phyloP scores from a whole-genome alignment of 2,329 filamentous ascomycete genomes.

The Aspergillus sp. region DNA sequence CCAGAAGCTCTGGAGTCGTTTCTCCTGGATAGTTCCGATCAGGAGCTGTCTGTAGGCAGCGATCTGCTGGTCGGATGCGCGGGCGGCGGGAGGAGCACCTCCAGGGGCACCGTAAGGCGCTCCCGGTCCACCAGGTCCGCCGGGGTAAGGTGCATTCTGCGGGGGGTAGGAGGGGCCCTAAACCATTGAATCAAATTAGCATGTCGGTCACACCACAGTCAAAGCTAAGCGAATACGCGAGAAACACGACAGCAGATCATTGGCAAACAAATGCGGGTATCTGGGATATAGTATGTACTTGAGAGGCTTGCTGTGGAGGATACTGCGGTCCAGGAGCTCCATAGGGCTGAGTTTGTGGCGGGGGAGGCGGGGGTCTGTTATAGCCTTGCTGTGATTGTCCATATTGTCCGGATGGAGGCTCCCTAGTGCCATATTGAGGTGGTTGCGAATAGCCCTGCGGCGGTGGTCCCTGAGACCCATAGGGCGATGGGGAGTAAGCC shows the following conservation, averaged over 20 bases:
- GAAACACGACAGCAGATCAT: slow-evolving; percentile 7
- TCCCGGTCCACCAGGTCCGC: slow-evolving; percentile 26
- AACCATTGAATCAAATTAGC: not conserved
- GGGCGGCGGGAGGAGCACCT: slow-evolving; percentile 33
- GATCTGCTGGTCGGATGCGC: slow-evolving; percentile 52
- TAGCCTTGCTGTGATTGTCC: slow-evolving; percentile 38
- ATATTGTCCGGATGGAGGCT: slow-evolving; percentile 19
- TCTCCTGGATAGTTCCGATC: slow-evolving; percentile 60
- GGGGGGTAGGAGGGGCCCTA: slow-evolving; percentile 31
- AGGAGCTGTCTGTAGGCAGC: slow-evolving; percentile 59
- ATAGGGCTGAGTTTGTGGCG: slow-evolving; percentile 40
- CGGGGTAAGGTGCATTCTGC: slow-evolving; percentile 36
- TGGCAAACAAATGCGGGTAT: slow-evolving; percentile 5
- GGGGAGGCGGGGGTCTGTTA: slow-evolving; percentile 44
- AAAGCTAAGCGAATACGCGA: not conserved
- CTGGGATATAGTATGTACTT: slow-evolving; percentile 35
- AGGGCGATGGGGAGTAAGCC: slow-evolving; percentile 45
- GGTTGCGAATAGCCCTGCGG: slow-evolving; percentile 29
- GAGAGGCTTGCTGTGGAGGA: slow-evolving; percentile 35
- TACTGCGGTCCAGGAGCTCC: slow-evolving; percentile 35
- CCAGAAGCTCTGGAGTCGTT: slow-evolving; percentile 60
- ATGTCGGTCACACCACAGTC: not conserved
- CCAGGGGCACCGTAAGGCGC: slow-evolving; percentile 34
- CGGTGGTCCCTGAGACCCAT: slow-evolving; percentile 32
- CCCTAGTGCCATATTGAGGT: slow-evolving; percentile 28